Evolutionary conservation across 257 asterid genomes (phyloP).

Genomic region (Scutellaria baicalensis): DNA sequence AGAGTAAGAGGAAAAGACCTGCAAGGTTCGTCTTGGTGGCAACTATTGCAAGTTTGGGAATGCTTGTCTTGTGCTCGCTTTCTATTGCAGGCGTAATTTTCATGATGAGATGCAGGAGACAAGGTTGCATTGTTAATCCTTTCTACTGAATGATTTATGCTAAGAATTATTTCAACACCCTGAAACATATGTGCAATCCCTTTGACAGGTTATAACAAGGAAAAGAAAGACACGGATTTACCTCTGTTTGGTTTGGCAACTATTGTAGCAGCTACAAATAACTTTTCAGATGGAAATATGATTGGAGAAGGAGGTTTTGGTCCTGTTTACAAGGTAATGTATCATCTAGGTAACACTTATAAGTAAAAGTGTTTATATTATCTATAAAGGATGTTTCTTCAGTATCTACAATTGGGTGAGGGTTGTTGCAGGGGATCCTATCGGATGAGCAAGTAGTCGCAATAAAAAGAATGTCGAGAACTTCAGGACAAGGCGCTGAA

Average conservation of each 20-base stretch:
- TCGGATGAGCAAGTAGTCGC: constrained; percentile 12
- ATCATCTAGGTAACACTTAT: not conserved
- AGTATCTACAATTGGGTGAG: not conserved
- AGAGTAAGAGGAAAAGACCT: not conserved
- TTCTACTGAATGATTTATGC: not conserved
- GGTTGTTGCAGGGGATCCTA: constrained; percentile 15
- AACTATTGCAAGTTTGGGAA: not conserved
- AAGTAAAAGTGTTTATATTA: not conserved
- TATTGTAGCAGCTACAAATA: constrained; percentile 31
- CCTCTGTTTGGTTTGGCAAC: constrained; percentile 31
- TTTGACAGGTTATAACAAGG: constrained; percentile 2
- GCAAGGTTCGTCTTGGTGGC: not conserved
- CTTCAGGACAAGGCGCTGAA: constrained; percentile 16
- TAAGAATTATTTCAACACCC: not conserved
- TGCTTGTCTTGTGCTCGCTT: constrained; percentile 2
- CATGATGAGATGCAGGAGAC: not conserved
- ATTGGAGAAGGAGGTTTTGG: constrained; percentile 56
- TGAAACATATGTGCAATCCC: not conserved
- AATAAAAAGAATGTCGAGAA: constrained; percentile 19
- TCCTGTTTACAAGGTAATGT: constrained; percentile 33
- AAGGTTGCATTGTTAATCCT: constrained; percentile 1
- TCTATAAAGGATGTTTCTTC: not conserved
- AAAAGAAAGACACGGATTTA: constrained; percentile 24
- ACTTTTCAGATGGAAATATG: constrained; percentile 23
- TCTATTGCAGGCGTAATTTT: not conserved